Evolutionary conservation across 495 filamentous ascomycete species (phyloP).

Genomic region (Bathelium albidoporum): DNA sequence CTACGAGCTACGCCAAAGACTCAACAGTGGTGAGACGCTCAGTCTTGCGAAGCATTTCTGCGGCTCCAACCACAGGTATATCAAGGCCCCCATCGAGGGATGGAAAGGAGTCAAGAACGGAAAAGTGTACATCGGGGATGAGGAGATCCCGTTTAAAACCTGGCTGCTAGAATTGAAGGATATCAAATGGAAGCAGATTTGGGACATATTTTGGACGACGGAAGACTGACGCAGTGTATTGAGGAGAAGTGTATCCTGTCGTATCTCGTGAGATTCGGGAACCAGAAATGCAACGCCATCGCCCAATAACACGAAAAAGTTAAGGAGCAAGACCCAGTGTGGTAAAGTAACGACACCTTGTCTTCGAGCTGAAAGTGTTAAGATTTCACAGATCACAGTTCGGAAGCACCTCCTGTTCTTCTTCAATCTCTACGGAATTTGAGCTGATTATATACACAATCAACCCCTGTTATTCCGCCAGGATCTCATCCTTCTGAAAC

Average conservation of each 20-base stretch:
- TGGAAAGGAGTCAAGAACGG: slow-evolving; percentile 26
- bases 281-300: not conserved
- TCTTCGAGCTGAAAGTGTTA: too few relatives aligned
- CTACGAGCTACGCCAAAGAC: not conserved
- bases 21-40: not conserved
- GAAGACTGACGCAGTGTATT: not conserved
- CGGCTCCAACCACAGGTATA: slow-evolving; percentile 17
- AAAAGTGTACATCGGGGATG: slow-evolving; percentile 16
- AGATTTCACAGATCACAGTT: too few relatives aligned
- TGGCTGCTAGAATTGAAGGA: slow-evolving; percentile 17
- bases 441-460: too few relatives aligned
- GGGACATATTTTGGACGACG: slow-evolving; percentile 17
- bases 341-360: too few relatives aligned
- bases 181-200: slow-evolving; percentile 13
- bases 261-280: not conserved
- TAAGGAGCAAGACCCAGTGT: not conserved
- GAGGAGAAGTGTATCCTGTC: not conserved
- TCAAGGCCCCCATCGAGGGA: slow-evolving; percentile 21
- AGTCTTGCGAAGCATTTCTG: slow-evolving; percentile 11
- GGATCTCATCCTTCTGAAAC: too few relatives aligned
- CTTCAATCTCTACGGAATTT: too few relatives aligned
- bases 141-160: slow-evolving; percentile 17
- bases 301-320: not conserved
- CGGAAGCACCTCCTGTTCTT: too few relatives aligned
- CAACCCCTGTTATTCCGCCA: too few relatives aligned